Base-by-base conservation (phyloP, 441 rosid genomes). In the Populus hybrid region DNA sequence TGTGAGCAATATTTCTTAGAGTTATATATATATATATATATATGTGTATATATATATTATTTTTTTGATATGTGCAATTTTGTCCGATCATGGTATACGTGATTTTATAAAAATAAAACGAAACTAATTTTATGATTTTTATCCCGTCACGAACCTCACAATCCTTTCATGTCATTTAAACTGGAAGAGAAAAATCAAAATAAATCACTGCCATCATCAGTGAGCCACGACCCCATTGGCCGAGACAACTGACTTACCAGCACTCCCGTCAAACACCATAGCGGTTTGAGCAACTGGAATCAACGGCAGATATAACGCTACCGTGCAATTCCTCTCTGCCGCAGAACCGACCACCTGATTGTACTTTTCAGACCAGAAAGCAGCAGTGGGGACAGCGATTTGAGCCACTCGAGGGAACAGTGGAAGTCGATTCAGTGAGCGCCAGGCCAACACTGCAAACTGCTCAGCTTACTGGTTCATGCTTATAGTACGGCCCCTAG, bases 401-500 rank as follows among this genome's bases (percentile, higher is more conserved):
- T 89, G 91, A 40, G 95, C 93, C 30, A 89, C 86, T 11, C 77
- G 88, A 46, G 94, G 97, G 85, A 94, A 85, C 6, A 93, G 84
- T 7, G 98, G 98, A 8, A 95, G 86, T 80, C 83, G 85, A 77
- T 95, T 90, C 63, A 95, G 82, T 76, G 77, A 87, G 71, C 83
- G 88, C 98, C 97, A 95, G 1, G 92, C 85, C 1, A 91, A 89
- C n/a, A 81, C 91, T 0, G 94, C 97, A 12, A 87, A 87, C 65
- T 84, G 88, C 86, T 95, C 97, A 1, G 91, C 90, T 74, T 28
- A 84, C 85, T 21, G 97, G 98, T 84, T 95, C 97, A 34, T 93
- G 91, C 84, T 73, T 89, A n/a, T 82, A 75, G 82, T 92, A 95
- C 69, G 93, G 70, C 82, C 94, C 86, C 84, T 87, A n/a, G 92